Evolutionary conservation across 306 rosid genomes (phyloP), one percentile per base, ranked within the genome.

Genomic region (Vicia faba): DNA sequence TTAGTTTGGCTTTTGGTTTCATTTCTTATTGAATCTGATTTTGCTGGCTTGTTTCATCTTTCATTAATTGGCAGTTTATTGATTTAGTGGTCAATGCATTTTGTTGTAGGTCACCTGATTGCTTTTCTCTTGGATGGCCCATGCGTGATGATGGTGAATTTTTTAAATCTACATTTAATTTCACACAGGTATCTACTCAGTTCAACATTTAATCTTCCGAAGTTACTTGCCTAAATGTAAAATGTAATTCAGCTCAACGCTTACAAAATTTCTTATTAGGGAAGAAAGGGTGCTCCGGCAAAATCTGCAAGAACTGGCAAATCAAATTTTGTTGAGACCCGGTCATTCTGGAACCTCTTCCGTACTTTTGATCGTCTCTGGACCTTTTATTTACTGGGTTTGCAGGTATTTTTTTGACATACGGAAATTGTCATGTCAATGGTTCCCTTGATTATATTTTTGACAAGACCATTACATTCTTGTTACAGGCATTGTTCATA

Each of bases 61-160:
- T 61, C 11, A 23, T 41, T 58, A 64, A 4, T 74, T 62, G 28
- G 38, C 35, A 28, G 44, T 54, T 55, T 15, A 43, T 65, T 69
- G 35, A 49, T 77, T 39, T 57, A 64, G 62, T 70, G 68, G 45
- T 56, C 38, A 20, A 69, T 46, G 15, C 61, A 61, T 66, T 74
- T 23, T 71, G 38, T 69, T 71, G 70, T 55, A 93, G 98, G 98
- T 84, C 97, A 39, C 69, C 85, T 73, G 89, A 86, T 73, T 89
- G 98, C 79, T 93, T 89, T 72, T 89, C 98, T 83, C 97, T 93
- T 50, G 98, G 98, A 64, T 93, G 98, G 98, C 98, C 98, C 29
- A 93, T 93, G 98, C 96, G 95, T 58, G 96, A 93, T 70, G 98
- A 93, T 77, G 98, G 96, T 8, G 93, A 85, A 25, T 92, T 92